Evolutionary conservation across 108 stramenopile genomes (phyloP), one percentile per base, ranked within the genome.

Genomic region (Parmales sp.): DNA sequence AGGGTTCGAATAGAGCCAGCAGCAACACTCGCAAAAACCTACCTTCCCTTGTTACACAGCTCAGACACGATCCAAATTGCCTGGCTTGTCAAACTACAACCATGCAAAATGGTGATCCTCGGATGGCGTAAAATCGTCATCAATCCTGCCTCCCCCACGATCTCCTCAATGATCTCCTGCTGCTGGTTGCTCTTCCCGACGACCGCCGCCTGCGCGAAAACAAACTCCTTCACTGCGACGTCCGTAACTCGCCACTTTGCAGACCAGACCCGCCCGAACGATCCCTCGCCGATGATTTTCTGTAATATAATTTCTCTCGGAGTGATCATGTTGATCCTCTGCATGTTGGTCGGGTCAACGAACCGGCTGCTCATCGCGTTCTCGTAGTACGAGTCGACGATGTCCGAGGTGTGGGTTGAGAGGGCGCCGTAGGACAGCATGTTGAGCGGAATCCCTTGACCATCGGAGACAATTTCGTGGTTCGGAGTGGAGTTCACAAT

Each of bases 1-100:
- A n/a, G n/a, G n/a, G n/a, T n/a, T n/a, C n/a, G n/a, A n/a, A 48
- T n/a, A 48, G 46, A n/a, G 22, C 46, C 19, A 48, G 46, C 46
- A 48, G 46, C 46, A 48, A n/a, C 19, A 8, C 41, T 43, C 11
- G 11, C 11, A 43, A 8, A 43, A 13, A 13, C 11, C 11, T 8
- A 43, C 41, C 7, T 8, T 11, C 11, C 41, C 13, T 43, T 43
- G 41, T 13, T 13, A 11, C 92, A 96, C 0, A 91, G 80, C 68
- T 94, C 93, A 63, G 91, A 90, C 28, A 93, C 94, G 77, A 97
- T 97, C 96, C 96, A 97, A 68, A 97, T 95, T 6, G 94, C 94
- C 73, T 97, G 91, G 22, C 88, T 84, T 6, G 96, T 98, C 46
- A 98, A 69, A 34, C 89, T 92, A 67, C 96, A 98, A 2, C 96